These are phyloP conservation scores for Achaetomiella virescens DNA, from an alignment of 495 filamentous ascomycete genomes.

Conservation along the genomic window DNA sequence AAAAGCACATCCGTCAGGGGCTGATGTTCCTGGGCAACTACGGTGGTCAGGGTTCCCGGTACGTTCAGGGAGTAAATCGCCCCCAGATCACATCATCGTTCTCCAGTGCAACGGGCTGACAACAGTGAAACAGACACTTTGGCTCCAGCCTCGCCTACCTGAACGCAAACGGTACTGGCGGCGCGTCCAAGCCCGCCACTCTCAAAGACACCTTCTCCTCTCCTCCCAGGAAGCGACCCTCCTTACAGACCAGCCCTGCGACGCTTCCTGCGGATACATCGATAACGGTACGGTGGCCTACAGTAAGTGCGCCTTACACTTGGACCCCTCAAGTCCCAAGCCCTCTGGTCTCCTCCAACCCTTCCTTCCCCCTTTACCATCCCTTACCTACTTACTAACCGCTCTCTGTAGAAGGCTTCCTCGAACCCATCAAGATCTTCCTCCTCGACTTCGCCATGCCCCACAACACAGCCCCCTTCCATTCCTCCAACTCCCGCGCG, in stretches of 20 bases:
- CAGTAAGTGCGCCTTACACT: constrained; percentile 38
- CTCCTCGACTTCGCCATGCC: constrained; percentile 67
- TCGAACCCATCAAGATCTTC: constrained; percentile 56
- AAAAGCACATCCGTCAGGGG: constrained; percentile 42
- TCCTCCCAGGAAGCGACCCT: constrained; percentile 59
- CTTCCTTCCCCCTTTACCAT: constrained; percentile 8
- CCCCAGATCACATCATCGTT: constrained; percentile 50
- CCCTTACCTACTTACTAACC: not conserved
- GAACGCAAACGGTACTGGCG: constrained; percentile 43
- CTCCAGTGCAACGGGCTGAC: no score
- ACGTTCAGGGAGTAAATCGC: constrained; percentile 47
- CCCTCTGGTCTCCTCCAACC: constrained; percentile 5
- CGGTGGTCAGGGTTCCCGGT: constrained; percentile 54
- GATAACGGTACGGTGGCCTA: constrained; percentile 54
- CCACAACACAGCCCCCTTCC: constrained; percentile 24
- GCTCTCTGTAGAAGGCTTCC: constrained; percentile 55
- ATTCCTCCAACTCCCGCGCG: constrained; percentile 10
- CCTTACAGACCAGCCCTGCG: constrained; percentile 53
- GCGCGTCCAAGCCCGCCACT: constrained; percentile 43
- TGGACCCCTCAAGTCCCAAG: not conserved
- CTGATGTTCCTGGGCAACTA: constrained; percentile 61
- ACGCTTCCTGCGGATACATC: constrained; percentile 49
- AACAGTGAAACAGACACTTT: constrained; percentile 44
- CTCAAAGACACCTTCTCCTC: constrained; percentile 45
- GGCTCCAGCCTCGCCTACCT: constrained; percentile 60